Conservation (phyloP, 768 basidiomycete species). For the Exsudoporus frostii region DNA sequence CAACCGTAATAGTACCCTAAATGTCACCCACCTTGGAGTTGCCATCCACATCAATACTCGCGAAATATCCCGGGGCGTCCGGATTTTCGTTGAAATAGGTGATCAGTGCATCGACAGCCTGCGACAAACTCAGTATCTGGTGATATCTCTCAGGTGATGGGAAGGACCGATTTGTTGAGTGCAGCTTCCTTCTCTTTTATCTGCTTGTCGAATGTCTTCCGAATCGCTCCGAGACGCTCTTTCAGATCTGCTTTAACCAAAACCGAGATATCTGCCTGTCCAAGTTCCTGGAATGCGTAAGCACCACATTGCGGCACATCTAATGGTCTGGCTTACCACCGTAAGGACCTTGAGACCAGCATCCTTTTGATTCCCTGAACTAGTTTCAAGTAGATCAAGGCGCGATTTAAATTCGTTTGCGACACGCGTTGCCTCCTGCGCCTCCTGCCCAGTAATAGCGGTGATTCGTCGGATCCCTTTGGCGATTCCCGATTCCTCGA, state of each 20-base stretch:
- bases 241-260: conserved; percentile 76
- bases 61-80: conserved; percentile 66
- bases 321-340: conserved; percentile 49
- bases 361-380: conserved; percentile 80
- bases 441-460: conserved; percentile 93
- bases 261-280: conserved; percentile 85
- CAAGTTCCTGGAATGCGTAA: conserved; percentile 63
- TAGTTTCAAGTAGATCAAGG: conserved; percentile 57
- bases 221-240: conserved; percentile 64
- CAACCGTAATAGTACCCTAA: background rate
- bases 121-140: background rate
- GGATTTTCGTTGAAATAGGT: conserved; percentile 78
- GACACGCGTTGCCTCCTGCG: conserved; percentile 70
- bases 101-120: conserved; percentile 71
- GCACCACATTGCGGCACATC: background rate
- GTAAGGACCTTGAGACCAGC: conserved; percentile 77
- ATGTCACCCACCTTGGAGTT: conserved; percentile 69
- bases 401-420: conserved; percentile 61
- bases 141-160: background rate
- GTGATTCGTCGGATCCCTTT: conserved; percentile 95
- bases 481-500: conserved; percentile 95
- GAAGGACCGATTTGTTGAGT: conserved; percentile 70
- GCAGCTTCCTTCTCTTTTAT: conserved; percentile 77
- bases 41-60: conserved; percentile 70
- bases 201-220: conserved; percentile 83